phyloP scores from a whole-genome alignment of 306 rosid genomes.

The Pyrus bretschneideri region DNA sequence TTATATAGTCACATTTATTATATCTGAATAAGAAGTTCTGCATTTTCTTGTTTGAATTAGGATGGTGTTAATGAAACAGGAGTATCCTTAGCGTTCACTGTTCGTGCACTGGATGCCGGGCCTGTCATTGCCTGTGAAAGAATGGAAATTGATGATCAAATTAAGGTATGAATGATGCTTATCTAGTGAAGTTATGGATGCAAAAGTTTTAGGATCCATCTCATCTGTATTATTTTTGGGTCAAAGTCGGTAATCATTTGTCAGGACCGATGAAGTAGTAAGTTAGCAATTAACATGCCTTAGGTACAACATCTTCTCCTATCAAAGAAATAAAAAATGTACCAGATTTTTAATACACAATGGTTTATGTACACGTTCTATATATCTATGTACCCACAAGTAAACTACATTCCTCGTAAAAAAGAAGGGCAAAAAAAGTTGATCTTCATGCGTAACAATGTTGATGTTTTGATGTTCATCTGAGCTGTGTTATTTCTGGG shows the following conservation, averaged over 20 bases:
- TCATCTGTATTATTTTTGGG: neutral
- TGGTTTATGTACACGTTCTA: neutral
- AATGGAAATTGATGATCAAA: conserved; percentile 55
- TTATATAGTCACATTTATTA: neutral
- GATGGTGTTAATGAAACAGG: conserved; percentile 87
- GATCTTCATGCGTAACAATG: neutral
- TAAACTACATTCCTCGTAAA: neutral
- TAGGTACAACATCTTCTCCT: neutral
- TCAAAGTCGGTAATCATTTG: neutral
- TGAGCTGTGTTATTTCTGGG: neutral
- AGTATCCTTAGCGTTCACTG: conserved; percentile 86
- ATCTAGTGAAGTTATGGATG: neutral
- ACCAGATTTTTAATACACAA: neutral
- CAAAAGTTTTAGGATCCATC: neutral
- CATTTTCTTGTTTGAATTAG: conserved; percentile 26
- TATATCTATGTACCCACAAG: neutral
- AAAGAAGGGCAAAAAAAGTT: neutral
- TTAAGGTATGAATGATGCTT: conserved; percentile 39
- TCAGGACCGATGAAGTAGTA: neutral
- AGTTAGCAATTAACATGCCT: neutral
- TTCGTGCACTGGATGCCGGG: conserved; percentile 87
- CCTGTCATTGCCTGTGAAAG: conserved; percentile 66
- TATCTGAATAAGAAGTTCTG: conserved; percentile 21
- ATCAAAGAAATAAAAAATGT: too few relatives aligned
- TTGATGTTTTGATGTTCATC: neutral